These are phyloP conservation scores for Podaxis sp. DNA, from an alignment of 768 basidiomycete genomes.

Conservation along the genomic window DNA sequence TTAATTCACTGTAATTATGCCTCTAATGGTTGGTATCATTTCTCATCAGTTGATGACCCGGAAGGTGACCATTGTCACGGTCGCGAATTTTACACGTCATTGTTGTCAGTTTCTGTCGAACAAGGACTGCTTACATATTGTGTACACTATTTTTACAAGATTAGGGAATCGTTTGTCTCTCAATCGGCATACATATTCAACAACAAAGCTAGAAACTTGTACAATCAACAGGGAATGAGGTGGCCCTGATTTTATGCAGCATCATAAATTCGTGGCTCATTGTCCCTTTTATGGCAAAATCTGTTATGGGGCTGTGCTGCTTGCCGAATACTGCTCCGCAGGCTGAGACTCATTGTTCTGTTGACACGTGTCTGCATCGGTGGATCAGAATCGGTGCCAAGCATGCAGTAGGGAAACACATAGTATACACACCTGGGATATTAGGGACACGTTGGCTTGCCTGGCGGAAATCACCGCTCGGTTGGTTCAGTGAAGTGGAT, in stretches of 20 bases:
- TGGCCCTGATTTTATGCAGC: neutral
- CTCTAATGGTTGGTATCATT: neutral
- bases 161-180: neutral
- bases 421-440: no score
- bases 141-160: neutral
- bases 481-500: no score
- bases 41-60: neutral
- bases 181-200: neutral
- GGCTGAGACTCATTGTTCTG: neutral
- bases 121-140: neutral
- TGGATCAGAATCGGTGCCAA: no score
- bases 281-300: neutral
- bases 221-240: neutral
- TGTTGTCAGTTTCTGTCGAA: neutral
- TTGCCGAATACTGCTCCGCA: no score
- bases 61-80: neutral
- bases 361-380: neutral
- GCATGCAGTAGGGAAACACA: no score
- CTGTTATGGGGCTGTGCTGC: neutral
- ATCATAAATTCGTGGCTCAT: neutral
- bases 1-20: conserved; percentile 7
- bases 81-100: neutral
- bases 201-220: neutral
- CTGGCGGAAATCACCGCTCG: no score
- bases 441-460: no score